Evolutionary conservation across 2,329 filamentous ascomycete species (phyloP), one percentile per base, ranked within the genome.

Genomic region (Colletotrichum sp.): DNA sequence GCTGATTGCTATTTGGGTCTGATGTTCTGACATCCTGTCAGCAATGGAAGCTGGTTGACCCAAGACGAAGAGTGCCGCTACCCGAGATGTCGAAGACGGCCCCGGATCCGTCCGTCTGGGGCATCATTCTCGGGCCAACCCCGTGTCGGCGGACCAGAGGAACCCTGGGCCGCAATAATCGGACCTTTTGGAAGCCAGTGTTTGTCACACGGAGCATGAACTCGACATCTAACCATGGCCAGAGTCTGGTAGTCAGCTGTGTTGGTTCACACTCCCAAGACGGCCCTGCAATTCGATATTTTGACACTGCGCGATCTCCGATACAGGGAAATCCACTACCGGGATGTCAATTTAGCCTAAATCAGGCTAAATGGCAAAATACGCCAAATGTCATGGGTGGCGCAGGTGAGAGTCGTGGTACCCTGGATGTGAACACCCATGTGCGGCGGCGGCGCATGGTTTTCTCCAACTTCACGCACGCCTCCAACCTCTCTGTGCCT

Each of bases 351-450:
- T 69, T 76, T 69, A 76, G 70, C 73, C 73, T 73, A 36, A 61
- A 25, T 73, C 15, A 65, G 73, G 70, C 70, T 76, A 76, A 76
- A 76, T 74, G 70, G 70, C 15, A 69, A 55, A 66, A 73, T 73
- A 27, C 49, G n/a, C 59, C 25, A 49, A 73, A 29, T 63, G 36
- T 22, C 69, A 66, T 63, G 69, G 69, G 52, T 49, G 22, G 44
- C 59, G 52, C 61, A 16, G 59, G 36, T 29, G 68, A 71, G 30
- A 22, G 52, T 62, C 39, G 64, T 57, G 39, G 44, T 49, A 67
- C 29, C 73, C 57, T 72, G 63, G 63, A 44, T 12, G 29, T 12
- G 30, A 16, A 67, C 32, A 36, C 30, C 67, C 39, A 61, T 69
- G 64, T 39, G 70, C 62, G 73, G 70, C 34, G 36, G 70, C 64